These are phyloP conservation scores for Amanita brunnescens DNA, from an alignment of 768 basidiomycete genomes.

Conservation along the genomic window DNA sequence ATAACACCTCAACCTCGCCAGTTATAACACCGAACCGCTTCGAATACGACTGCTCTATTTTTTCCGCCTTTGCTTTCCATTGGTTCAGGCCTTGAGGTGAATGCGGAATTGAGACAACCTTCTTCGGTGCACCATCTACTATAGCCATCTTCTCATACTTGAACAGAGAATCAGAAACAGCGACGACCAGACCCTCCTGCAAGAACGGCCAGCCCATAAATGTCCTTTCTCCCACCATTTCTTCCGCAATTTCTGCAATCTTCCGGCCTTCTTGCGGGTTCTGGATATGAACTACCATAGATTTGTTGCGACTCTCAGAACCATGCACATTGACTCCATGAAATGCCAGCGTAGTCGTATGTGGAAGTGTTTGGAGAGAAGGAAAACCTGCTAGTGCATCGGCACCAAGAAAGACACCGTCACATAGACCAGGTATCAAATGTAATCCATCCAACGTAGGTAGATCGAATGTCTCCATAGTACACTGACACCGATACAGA, in stretches of 20 bases:
- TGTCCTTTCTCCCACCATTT: constrained; percentile 66
- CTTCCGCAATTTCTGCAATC: constrained; percentile 62
- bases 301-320: constrained; percentile 83
- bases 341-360: constrained; percentile 64
- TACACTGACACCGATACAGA: constrained; percentile 69
- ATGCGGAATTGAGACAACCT: constrained; percentile 68
- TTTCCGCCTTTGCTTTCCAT: constrained; percentile 79
- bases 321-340: constrained; percentile 95
- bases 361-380: constrained; percentile 82
- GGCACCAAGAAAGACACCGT: constrained; percentile 81
- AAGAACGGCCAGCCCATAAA: constrained; percentile 94
- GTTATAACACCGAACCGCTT: constrained; percentile 85
- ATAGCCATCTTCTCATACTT: constrained; percentile 69
- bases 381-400: constrained; percentile 94
- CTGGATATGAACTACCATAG: constrained; percentile 82
- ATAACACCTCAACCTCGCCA: constrained; percentile 66
- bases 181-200: constrained; percentile 82
- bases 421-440: constrained; percentile 77
- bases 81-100: constrained; percentile 51
- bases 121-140: constrained; percentile 38
- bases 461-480: constrained; percentile 76
- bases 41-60: constrained; percentile 78
- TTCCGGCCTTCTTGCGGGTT: constrained; percentile 64
- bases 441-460: constrained; percentile 83
- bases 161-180: constrained; percentile 81